Evolutionary conservation across 2,329 filamentous ascomycete genomes (phyloP), one percentile per base, ranked within the genome.

Genomic region (Fusarium ambrosium): DNA sequence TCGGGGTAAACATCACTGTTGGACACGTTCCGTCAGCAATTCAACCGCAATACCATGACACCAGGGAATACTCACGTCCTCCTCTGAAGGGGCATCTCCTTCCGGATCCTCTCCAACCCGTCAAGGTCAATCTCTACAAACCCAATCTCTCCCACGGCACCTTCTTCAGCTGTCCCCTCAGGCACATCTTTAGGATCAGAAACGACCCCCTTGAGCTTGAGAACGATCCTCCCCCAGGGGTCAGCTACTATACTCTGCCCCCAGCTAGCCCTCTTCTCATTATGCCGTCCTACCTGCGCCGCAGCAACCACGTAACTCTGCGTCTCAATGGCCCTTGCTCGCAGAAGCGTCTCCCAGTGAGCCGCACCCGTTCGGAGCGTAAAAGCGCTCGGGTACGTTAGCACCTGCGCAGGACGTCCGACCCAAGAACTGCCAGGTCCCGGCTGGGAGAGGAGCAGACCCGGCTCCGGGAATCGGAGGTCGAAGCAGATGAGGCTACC

Each of bases 401-500:
- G 86, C 63, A 98, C 86, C 72, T 98, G 91, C 2, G 95, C 94
- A 6, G 83, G 85, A 32, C 69, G 75, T 24, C 64, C 67, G 39
- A 59, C 73, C 80, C 80, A 86, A 6, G 73, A 66, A 51, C 79
- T 83, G 13, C 45, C 45, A 7, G 80, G 64, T 1, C 78, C 78
- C 0, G 84, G 84, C 65, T 85, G 84, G 8, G 90, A 89, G 20
- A 97, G 87, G 2, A 90, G 87, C 11, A 97, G 82, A 0, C 91
- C 89, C 10, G 93, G 89, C 80, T 97, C 94, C 0, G 95, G 90
- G 80, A 97, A 97, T 1, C 95, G 91, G 72, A 98, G 84, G 84
- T 98, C 96, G 82, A 98, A 98, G 85, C 96, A 98, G 71, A 98
- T 97, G 64, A 93, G 88, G 71, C 93, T 87, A 22, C 95, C 96